Evolutionary conservation across 1,139 yeast genomes (phyloP).

Genomic region (Arxiozyma bovina): DNA sequence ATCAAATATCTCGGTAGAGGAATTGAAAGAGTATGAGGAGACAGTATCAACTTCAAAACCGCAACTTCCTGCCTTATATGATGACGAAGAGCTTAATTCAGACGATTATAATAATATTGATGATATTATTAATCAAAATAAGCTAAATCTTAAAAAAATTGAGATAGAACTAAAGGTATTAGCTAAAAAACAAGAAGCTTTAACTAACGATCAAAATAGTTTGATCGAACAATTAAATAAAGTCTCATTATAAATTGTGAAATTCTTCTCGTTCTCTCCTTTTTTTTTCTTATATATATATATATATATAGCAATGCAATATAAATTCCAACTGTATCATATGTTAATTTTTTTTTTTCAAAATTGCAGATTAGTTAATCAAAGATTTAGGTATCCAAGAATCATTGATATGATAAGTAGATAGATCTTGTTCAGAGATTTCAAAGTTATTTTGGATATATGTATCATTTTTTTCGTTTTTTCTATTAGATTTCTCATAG

Average conservation of each 20-base stretch:
- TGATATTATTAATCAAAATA: conserved; percentile 1
- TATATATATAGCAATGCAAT: too few species aligned
- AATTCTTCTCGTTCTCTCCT: not conserved
- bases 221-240: not conserved
- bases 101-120: not conserved
- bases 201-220: not conserved
- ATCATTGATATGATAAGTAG: not conserved
- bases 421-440: not conserved
- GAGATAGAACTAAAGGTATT: conserved; percentile 5
- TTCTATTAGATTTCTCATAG: not conserved
- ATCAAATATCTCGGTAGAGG: not conserved
- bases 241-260: not conserved
- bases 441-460: not conserved
- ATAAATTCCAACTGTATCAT: not conserved
- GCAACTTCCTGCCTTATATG: conserved; percentile 3
- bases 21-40: not conserved
- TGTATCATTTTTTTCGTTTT: too few species aligned
- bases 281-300: too few species aligned
- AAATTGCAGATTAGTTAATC: not conserved
- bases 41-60: not conserved
- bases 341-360: not conserved
- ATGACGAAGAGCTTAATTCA: not conserved
- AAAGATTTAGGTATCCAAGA: conserved; percentile 1
- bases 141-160: conserved; percentile 3
- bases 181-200: not conserved